phyloP scores from a whole-genome alignment of 116 monocot genomes.

The Papilionanthe hybrid region DNA sequence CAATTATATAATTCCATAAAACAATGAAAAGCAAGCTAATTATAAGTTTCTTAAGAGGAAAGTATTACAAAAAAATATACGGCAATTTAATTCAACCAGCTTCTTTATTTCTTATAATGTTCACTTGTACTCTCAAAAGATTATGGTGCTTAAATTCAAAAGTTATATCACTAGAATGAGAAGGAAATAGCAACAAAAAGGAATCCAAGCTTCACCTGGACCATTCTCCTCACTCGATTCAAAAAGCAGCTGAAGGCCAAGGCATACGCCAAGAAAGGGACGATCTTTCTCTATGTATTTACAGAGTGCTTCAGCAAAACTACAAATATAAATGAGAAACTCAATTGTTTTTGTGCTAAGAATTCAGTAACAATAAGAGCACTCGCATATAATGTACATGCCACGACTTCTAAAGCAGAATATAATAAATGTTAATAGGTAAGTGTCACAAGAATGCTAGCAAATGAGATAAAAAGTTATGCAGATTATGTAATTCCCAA shows the following conservation, averaged over 20 bases:
- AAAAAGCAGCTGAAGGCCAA: slow-evolving; percentile 92
- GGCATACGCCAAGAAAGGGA: slow-evolving; percentile 91
- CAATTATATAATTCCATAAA: neutral
- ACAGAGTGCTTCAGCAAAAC: slow-evolving; percentile 80
- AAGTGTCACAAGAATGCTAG: neutral
- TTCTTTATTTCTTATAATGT: neutral
- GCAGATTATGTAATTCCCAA: no score
- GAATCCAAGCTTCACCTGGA: slow-evolving; percentile 36
- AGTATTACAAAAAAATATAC: neutral
- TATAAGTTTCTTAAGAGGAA: neutral
- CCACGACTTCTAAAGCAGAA: neutral
- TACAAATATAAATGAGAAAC: slow-evolving; percentile 11
- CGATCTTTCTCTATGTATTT: slow-evolving; percentile 69
- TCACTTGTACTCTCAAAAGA: neutral
- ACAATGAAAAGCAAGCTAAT: neutral
- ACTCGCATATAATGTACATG: neutral
- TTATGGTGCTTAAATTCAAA: slow-evolving; percentile 2
- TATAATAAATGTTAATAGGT: neutral
- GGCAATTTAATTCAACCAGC: neutral
- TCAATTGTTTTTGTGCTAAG: neutral
- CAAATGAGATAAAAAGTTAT: neutral
- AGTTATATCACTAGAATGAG: neutral
- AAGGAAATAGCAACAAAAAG: neutral
- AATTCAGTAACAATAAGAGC: slow-evolving; percentile 2
- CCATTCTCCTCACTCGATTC: slow-evolving; percentile 96